Conservation (phyloP, 2,329 filamentous ascomycete species). For the Aureobasidium sp. region DNA sequence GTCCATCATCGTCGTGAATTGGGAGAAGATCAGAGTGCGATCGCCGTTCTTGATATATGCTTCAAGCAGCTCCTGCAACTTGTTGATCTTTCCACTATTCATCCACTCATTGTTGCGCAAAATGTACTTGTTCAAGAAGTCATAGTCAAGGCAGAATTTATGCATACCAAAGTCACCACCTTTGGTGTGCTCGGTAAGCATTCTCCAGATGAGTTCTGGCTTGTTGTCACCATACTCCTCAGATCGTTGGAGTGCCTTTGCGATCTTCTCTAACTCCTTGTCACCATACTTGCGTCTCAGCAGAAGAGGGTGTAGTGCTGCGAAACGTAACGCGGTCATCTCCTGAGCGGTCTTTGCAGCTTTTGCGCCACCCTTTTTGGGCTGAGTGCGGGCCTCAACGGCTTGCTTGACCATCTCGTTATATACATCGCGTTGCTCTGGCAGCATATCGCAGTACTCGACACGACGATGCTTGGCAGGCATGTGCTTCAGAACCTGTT, state of each 20-base stretch:
- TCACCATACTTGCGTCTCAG: slow-evolving; percentile 78
- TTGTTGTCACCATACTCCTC: slow-evolving; percentile 29
- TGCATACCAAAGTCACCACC: slow-evolving; percentile 69
- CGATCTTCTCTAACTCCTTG: slow-evolving; percentile 66
- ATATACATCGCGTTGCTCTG: slow-evolving; percentile 67
- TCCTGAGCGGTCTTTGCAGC: slow-evolving; percentile 19
- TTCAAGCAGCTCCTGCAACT: slow-evolving; percentile 66
- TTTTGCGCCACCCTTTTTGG: slow-evolving; percentile 7
- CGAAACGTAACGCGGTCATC: slow-evolving; percentile 87
- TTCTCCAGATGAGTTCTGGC: slow-evolving; percentile 41
- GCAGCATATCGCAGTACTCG: slow-evolving; percentile 72
- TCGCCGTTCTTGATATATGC: slow-evolving; percentile 74
- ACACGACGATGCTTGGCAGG: slow-evolving; percentile 73
- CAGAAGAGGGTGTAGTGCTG: slow-evolving; percentile 83
- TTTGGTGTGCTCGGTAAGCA: slow-evolving; percentile 66
- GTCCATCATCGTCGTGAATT: slow-evolving; percentile 87
- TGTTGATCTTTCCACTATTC: slow-evolving; percentile 77
- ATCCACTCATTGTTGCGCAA: slow-evolving; percentile 59
- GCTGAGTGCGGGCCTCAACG: slow-evolving; percentile 36
- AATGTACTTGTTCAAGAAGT: slow-evolving; percentile 48
- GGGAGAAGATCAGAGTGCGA: slow-evolving; percentile 82
- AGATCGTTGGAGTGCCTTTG: slow-evolving; percentile 22
- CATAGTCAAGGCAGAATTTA: slow-evolving; percentile 48
- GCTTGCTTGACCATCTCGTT: slow-evolving; percentile 58
- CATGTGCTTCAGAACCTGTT: slow-evolving; percentile 77